Conservation (phyloP, 2,329 filamentous ascomycete species). For the Aspergillus fumigatus region DNA sequence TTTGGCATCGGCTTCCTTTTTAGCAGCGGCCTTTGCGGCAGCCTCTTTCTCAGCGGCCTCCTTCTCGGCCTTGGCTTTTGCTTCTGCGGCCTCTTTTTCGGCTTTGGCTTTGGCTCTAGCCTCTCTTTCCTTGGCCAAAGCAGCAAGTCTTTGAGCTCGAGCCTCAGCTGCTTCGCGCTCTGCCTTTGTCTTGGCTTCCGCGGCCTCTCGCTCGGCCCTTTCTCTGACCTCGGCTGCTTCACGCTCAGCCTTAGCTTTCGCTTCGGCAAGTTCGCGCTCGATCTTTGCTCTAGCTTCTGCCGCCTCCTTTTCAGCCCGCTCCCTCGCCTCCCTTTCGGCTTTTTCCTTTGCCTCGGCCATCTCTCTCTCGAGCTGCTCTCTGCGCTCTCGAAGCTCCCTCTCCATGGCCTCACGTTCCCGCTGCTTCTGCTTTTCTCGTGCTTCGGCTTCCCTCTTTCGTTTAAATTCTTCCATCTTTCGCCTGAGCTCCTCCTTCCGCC, state of each 20-base stretch:
- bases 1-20: slow-evolving; percentile 35
- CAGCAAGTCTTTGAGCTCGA: background rate
- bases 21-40: slow-evolving; percentile 32
- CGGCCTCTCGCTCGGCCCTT: slow-evolving; percentile 32
- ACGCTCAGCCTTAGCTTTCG: slow-evolving; percentile 14
- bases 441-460: slow-evolving; percentile 33
- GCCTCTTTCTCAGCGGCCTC: slow-evolving; percentile 65
- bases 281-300: slow-evolving; percentile 21
- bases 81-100: slow-evolving; percentile 29
- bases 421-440: slow-evolving; percentile 35
- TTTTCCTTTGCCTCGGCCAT: slow-evolving; percentile 29
- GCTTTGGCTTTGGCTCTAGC: slow-evolving; percentile 23
- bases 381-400: slow-evolving; percentile 35
- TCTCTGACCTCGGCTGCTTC: slow-evolving; percentile 16
- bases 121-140: background rate
- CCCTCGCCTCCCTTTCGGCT: slow-evolving; percentile 17
- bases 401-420: slow-evolving; percentile 40
- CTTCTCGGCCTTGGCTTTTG: slow-evolving; percentile 32
- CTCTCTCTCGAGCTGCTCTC: slow-evolving; percentile 37
- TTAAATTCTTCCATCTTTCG: slow-evolving; percentile 37
- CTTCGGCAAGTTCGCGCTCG: slow-evolving; percentile 10
- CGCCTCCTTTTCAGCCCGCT: slow-evolving; percentile 19
- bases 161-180: slow-evolving; percentile 28
- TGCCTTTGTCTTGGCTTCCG: slow-evolving; percentile 29
- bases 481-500: slow-evolving; percentile 34